These are phyloP conservation scores for Termitomyces sp. DNA, from an alignment of 768 basidiomycete genomes.

Conservation along the genomic window DNA sequence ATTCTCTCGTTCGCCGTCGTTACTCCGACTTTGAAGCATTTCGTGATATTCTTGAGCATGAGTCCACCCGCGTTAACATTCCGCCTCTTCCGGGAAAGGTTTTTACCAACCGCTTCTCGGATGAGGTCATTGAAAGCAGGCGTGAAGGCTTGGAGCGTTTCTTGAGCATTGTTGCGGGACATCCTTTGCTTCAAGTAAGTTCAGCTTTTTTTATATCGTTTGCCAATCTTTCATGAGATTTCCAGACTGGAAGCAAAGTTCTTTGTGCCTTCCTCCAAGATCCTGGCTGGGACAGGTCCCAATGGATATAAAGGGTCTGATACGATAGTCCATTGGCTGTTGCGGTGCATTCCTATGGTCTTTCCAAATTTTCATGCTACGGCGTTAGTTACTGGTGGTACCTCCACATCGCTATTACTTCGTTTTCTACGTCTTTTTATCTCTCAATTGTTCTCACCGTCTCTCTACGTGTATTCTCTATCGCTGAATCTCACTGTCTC, in stretches of 20 bases:
- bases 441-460: too few species aligned
- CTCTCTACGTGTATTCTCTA: neutral
- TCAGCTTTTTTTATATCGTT: neutral
- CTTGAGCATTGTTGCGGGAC: constrained; percentile 93
- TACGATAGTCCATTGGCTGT: too few species aligned
- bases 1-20: constrained; percentile 82
- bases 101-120: constrained; percentile 97
- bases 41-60: constrained; percentile 95
- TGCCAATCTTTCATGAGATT: constrained; percentile 1
- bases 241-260: constrained; percentile 94
- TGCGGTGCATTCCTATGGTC: too few species aligned
- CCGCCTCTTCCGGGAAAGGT: constrained; percentile 97
- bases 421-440: neutral
- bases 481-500: neutral
- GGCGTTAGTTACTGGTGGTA: neutral
- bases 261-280: constrained; percentile 94
- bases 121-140: constrained; percentile 92
- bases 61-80: constrained; percentile 96
- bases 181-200: constrained; percentile 89
- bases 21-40: constrained; percentile 97
- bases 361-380: neutral
- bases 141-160: constrained; percentile 95
- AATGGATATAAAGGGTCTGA: constrained; percentile 56
- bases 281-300: constrained; percentile 83
- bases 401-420: neutral